Evolutionary conservation across 208 protist genomes (phyloP).

Genomic region (Tritrichomonas musculus): DNA sequence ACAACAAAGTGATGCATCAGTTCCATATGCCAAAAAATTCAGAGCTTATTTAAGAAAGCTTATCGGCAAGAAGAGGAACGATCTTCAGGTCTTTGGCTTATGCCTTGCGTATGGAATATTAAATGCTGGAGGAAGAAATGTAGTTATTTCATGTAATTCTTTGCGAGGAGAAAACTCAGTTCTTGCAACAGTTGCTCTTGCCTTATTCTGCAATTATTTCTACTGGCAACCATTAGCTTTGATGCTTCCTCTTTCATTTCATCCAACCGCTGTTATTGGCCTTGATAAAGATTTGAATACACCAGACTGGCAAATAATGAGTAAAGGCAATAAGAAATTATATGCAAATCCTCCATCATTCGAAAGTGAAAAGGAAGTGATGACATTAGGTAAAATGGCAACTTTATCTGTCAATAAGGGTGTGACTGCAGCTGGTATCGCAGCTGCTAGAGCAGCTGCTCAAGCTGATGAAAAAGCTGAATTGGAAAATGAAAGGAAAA

Average conservation of each 20-base stretch:
- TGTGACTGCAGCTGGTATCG: background rate
- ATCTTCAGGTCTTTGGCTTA: background rate
- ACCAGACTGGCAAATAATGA: background rate
- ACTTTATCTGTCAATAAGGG: background rate
- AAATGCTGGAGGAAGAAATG: constrained; percentile 22
- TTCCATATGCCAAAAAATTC: background rate
- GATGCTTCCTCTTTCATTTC: background rate
- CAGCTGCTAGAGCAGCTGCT: too few species aligned
- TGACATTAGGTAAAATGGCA: background rate
- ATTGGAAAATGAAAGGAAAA: too few species aligned
- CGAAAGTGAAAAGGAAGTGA: background rate
- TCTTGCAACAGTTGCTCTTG: background rate
- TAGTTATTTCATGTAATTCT: background rate
- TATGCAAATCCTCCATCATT: background rate
- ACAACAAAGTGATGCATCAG: background rate
- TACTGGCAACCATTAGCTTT: constrained; percentile 28
- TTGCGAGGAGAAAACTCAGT: background rate
- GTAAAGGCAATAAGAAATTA: background rate
- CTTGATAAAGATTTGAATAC: background rate
- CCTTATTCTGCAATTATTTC: constrained; percentile 32
- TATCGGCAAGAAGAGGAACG: background rate
- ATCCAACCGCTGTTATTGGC: constrained; percentile 14
- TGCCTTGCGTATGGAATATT: background rate
- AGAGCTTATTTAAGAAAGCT: background rate
- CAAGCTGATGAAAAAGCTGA: background rate